Evolutionary conservation across 495 filamentous ascomycete genomes (phyloP).

Genomic region (Penicillium paradoxum): DNA sequence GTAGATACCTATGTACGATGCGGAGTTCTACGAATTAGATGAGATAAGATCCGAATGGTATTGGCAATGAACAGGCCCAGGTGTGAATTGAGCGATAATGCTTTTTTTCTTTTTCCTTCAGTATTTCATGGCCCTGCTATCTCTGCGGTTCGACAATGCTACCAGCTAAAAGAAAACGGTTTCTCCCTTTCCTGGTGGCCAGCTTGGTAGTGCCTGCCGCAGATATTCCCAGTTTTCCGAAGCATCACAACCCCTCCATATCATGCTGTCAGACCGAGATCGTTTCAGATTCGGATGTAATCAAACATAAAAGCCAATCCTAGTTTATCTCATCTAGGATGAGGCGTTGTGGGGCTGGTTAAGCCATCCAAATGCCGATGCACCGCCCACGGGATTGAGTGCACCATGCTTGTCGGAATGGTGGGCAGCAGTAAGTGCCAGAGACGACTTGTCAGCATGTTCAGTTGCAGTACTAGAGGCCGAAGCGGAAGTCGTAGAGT

Average conservation of each 20-base stretch:
- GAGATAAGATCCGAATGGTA: background rate
- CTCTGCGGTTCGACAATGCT: background rate
- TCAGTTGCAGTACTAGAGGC: constrained; percentile 23
- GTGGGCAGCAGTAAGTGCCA: constrained; percentile 10
- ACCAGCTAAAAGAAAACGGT: background rate
- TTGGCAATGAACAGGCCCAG: background rate
- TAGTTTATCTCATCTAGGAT: constrained; percentile 29
- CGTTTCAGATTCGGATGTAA: constrained; percentile 1
- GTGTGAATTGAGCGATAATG: background rate
- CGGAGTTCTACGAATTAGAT: background rate
- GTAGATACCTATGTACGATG: background rate
- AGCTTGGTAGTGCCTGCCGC: background rate
- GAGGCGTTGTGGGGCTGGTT: constrained; percentile 34
- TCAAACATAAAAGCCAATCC: constrained; percentile 7
- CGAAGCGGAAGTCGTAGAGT: constrained; percentile 28
- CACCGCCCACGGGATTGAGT: constrained; percentile 80
- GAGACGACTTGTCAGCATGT: constrained; percentile 14
- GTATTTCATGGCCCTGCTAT: background rate
- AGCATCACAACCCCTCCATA: background rate
- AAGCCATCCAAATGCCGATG: constrained; percentile 96
- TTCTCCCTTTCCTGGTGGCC: no score
- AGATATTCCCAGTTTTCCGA: background rate
- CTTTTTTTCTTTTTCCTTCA: background rate
- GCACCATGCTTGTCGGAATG: constrained; percentile 25
- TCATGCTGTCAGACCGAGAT: background rate